These are phyloP conservation scores for Neostapfia colusana DNA, from an alignment of 176 grass and related monocot species.

Conservation along the genomic window DNA sequence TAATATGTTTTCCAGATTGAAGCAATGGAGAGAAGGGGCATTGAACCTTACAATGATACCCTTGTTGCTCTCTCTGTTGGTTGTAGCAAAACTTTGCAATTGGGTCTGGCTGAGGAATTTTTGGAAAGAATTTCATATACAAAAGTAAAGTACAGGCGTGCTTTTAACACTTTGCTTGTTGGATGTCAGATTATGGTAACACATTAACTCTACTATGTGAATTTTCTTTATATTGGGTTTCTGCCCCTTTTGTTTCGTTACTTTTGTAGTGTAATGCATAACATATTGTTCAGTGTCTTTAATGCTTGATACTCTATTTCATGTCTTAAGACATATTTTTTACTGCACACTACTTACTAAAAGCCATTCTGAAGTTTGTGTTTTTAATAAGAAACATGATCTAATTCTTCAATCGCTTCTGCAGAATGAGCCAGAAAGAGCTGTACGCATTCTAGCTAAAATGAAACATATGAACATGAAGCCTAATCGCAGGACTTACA, in stretches of 20 bases:
- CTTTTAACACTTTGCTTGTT: constrained; percentile 65
- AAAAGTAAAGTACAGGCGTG: constrained; percentile 48
- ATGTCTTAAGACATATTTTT: constrained; percentile 10
- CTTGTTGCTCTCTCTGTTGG: constrained; percentile 59
- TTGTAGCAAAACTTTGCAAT: constrained; percentile 60
- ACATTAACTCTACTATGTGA: constrained; percentile 16
- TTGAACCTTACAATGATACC: constrained; percentile 52
- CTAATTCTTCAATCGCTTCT: constrained; percentile 24
- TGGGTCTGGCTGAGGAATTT: constrained; percentile 72
- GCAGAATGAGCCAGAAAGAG: constrained; percentile 84
- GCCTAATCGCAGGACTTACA: constrained; percentile 63
- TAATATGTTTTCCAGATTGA: constrained; percentile 62
- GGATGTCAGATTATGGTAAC: constrained; percentile 75
- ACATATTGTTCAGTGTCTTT: constrained; percentile 9
- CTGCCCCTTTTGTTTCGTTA: too few species aligned
- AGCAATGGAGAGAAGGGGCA: constrained; percentile 59
- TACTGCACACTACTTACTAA: background rate
- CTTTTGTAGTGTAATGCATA: background rate
- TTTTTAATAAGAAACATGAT: background rate
- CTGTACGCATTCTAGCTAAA: constrained; percentile 62
- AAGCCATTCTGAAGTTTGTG: background rate
- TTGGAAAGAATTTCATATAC: constrained; percentile 63
- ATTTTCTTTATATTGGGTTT: constrained; percentile 32
- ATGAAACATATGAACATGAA: constrained; percentile 73
- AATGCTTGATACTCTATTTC: constrained; percentile 12